phyloP scores from a whole-genome alignment of 2,329 filamentous ascomycete genomes.

The Geosmithia flava region DNA sequence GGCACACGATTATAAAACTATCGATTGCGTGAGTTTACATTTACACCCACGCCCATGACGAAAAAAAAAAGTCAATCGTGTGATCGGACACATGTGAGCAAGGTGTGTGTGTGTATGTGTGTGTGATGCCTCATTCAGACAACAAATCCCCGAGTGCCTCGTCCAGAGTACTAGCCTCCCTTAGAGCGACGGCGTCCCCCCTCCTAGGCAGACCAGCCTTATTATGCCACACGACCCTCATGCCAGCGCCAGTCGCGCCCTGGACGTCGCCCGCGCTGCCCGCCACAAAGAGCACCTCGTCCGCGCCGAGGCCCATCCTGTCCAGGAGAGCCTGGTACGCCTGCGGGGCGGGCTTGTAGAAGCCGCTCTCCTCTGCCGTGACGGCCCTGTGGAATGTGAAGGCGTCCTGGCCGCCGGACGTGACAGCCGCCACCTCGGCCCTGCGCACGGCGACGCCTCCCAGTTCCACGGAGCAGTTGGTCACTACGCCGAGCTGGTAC shows the following conservation, averaged over 20 bases:
- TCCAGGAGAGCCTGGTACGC: constrained; percentile 19
- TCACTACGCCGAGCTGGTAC: constrained; percentile 21
- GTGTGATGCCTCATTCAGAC: not conserved
- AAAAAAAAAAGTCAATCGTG: too few species aligned
- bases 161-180: constrained; percentile 10
- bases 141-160: constrained; percentile 6
- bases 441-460: constrained; percentile 11
- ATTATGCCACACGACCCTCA: constrained; percentile 26
- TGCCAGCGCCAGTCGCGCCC: constrained; percentile 21
- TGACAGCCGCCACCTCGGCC: not conserved
- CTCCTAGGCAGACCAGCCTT: constrained; percentile 13
- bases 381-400: constrained; percentile 18
- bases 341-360: constrained; percentile 20
- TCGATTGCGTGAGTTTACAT: too few species aligned
- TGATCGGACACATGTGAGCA: not conserved
- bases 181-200: constrained; percentile 10
- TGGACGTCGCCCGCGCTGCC: constrained; percentile 26
- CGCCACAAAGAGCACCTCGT: constrained; percentile 20
- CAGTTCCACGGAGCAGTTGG: constrained; percentile 21
- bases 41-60: too few species aligned
- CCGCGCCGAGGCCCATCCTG: constrained; percentile 10
- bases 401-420: not conserved
- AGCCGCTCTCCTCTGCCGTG: constrained; percentile 25
- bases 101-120: not conserved
- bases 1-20: too few species aligned